phyloP scores from a whole-genome alignment of 257 asterid genomes.

The Nicotiana otophora region DNA sequence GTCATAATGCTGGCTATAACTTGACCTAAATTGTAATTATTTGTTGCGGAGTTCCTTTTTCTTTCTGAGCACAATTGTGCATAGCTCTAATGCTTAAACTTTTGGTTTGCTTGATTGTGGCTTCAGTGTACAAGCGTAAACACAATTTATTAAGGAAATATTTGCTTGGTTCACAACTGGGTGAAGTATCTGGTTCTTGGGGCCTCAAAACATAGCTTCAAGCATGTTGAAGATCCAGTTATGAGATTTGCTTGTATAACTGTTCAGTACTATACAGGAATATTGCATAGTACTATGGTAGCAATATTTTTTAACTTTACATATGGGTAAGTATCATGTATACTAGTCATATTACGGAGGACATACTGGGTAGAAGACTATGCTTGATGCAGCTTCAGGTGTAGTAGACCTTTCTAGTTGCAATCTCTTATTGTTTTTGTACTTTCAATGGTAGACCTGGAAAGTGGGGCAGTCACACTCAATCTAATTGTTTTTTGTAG shows the following conservation, averaged over 20 bases:
- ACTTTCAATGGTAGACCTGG: background rate
- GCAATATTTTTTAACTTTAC: background rate
- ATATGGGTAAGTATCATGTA: background rate
- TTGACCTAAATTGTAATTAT: background rate
- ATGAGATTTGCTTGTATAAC: background rate
- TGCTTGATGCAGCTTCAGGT: conserved; percentile 6
- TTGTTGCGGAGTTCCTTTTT: background rate
- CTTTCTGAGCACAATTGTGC: background rate
- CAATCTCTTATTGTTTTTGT: background rate
- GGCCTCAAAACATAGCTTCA: background rate
- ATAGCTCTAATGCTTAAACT: background rate
- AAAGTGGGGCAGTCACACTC: background rate
- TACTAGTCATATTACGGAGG: background rate
- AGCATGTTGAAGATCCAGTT: background rate
- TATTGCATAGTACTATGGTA: background rate
- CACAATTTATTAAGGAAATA: background rate
- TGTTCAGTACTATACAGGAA: background rate
- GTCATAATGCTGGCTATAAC: background rate
- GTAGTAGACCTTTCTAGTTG: background rate
- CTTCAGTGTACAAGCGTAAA: background rate
- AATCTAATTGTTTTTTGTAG: background rate
- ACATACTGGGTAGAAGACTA: background rate
- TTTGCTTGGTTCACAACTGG: background rate
- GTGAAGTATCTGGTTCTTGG: background rate
- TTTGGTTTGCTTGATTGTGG: background rate